phyloP scores from a whole-genome alignment of 352 stramenopile genomes.

The Globisporangium orthogonon region DNA sequence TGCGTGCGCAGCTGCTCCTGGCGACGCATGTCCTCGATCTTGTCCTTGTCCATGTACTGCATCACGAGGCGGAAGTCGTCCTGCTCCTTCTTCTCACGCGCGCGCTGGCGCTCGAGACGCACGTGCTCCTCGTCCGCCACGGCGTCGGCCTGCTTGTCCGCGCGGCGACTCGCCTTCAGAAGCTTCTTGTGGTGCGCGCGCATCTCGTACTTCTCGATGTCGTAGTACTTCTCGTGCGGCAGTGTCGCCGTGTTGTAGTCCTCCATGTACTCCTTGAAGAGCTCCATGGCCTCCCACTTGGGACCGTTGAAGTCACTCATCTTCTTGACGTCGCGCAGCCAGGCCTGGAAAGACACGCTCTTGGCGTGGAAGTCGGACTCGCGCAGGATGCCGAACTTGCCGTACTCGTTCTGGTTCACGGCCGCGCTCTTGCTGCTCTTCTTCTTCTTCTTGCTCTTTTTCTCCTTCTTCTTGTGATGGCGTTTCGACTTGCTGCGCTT shows the following conservation, averaged over 20 bases:
- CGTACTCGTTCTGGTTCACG: slow-evolving; percentile 91
- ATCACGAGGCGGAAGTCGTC: slow-evolving; percentile 72
- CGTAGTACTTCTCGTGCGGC: slow-evolving; percentile 96
- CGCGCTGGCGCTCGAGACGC: slow-evolving; percentile 45
- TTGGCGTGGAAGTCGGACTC: slow-evolving; percentile 90
- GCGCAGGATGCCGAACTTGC: slow-evolving; percentile 95
- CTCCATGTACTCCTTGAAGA: slow-evolving; percentile 93
- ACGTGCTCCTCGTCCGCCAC: slow-evolving; percentile 58
- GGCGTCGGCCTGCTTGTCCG: slow-evolving; percentile 17
- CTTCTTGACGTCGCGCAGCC: slow-evolving; percentile 92
- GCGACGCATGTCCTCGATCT: slow-evolving; percentile 83
- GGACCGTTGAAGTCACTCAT: slow-evolving; percentile 80
- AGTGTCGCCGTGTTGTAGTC: slow-evolving; percentile 98
- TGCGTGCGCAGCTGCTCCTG: slow-evolving; percentile 79
- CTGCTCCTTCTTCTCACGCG: slow-evolving; percentile 52
- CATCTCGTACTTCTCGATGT: slow-evolving; percentile 98
- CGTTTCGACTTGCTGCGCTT: slow-evolving; percentile 14
- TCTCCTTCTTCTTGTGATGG: slow-evolving; percentile 13
- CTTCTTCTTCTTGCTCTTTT: slow-evolving; percentile 18
- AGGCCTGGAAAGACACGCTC: slow-evolving; percentile 92
- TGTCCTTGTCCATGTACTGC: slow-evolving; percentile 80
- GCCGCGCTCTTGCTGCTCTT: slow-evolving; percentile 26
- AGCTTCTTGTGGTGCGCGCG: slow-evolving; percentile 87
- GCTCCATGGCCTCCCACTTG: slow-evolving; percentile 86
- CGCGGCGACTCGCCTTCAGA: slow-evolving; percentile 30